These are phyloP conservation scores for Cordyceps cateniannulata DNA, from an alignment of 2,329 filamentous ascomycete genomes.

Conservation along the genomic window DNA sequence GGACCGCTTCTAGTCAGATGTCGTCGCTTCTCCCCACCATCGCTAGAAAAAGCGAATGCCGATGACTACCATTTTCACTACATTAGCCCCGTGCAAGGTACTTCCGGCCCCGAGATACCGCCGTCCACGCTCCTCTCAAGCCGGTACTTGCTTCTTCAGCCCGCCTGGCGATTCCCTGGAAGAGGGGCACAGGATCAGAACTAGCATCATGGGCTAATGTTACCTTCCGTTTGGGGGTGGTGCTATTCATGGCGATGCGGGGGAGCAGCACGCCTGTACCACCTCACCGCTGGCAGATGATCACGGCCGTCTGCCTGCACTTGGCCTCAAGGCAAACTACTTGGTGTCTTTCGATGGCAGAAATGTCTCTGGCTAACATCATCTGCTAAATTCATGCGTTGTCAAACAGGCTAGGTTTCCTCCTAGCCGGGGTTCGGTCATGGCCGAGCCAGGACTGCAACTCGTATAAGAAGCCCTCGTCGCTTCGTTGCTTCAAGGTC, in stretches of 20 bases:
- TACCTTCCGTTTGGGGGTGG: neutral
- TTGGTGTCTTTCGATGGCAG: neutral
- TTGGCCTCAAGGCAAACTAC: neutral
- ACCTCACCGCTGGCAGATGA: neutral
- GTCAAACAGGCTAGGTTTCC: neutral
- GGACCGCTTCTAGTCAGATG: neutral
- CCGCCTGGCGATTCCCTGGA: neutral
- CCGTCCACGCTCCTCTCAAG: neutral
- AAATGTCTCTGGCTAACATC: neutral
- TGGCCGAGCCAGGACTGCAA: too few species aligned
- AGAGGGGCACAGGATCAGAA: neutral
- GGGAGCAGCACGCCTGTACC: neutral
- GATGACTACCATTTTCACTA: neutral
- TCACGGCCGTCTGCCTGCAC: neutral
- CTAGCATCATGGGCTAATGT: slow-evolving; percentile 1
- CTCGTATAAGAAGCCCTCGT: neutral
- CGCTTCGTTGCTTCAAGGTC: neutral
- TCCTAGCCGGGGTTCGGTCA: neutral
- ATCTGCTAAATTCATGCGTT: neutral
- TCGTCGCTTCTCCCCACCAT: neutral
- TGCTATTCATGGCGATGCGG: neutral
- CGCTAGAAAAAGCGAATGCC: neutral
- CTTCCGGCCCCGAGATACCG: neutral
- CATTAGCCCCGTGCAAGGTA: neutral
- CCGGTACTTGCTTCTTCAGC: neutral